Percentiles rank a stretch among this genome's conserved stretches.
Conservation (phyloP, 768 basidiomycete genomes). For the Daedalea quercina region DNA sequence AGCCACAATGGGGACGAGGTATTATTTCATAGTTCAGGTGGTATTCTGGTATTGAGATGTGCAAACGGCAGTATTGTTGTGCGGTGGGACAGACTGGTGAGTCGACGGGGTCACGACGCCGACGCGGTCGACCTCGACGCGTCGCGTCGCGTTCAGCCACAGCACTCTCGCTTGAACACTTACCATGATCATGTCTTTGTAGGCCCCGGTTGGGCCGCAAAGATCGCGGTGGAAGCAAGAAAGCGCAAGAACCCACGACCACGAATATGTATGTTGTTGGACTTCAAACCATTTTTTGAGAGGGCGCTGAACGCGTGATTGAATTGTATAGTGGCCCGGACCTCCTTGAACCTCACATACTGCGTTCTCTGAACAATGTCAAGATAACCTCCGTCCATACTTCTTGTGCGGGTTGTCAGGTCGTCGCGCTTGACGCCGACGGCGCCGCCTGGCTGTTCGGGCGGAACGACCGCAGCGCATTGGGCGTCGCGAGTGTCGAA, state of each 20-base stretch:
- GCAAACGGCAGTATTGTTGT: constrained; percentile 57
- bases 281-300: no score
- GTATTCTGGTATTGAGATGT: background rate
- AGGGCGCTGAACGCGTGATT: background rate
- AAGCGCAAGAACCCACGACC: constrained; percentile 34
- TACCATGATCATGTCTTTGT: constrained; percentile 1
- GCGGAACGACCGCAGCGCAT: constrained; percentile 62
- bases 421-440: constrained; percentile 62
- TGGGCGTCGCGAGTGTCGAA: constrained; percentile 49
- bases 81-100: constrained; percentile 88
- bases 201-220: constrained; percentile 78
- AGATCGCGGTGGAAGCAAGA: constrained; percentile 48
- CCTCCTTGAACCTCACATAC: constrained; percentile 81
- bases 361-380: constrained; percentile 83
- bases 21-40: background rate
- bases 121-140: constrained; percentile 7
- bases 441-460: constrained; percentile 91
- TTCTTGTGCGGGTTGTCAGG: constrained; percentile 72
- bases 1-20: constrained; percentile 17
- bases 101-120: constrained; percentile 8
- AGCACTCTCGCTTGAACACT: constrained; percentile 8
- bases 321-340: constrained; percentile 52
- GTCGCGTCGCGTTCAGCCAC: background rate
- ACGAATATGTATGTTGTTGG: constrained; percentile 22
- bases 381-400: constrained; percentile 66